phyloP scores from a whole-genome alignment of 225 moss, liverwort and hornwort genomes.

The Ulota crispa region DNA sequence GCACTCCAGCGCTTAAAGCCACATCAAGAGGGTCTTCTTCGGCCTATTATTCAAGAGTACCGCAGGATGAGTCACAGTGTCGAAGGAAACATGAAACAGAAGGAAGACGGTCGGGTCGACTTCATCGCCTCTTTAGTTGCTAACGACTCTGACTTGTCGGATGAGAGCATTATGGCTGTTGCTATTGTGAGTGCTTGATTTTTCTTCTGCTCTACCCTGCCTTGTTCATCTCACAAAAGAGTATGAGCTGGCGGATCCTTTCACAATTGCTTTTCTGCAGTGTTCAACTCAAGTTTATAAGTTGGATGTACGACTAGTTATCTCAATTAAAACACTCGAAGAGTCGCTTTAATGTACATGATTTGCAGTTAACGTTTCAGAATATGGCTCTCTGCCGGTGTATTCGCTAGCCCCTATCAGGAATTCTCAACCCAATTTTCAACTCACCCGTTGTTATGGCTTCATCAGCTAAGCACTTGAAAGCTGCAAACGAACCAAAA shows the following conservation, averaged over 20 bases:
- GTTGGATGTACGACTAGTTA: not conserved
- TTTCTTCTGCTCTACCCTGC: not conserved
- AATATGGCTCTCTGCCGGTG: not conserved
- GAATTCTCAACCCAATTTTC: not conserved
- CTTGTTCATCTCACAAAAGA: slow-evolving; percentile 3
- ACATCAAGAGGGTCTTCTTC: slow-evolving; percentile 43
- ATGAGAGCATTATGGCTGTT: slow-evolving; percentile 54
- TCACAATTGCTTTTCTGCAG: slow-evolving; percentile 6
- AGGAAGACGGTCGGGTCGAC: slow-evolving; percentile 46
- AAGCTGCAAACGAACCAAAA: slow-evolving; percentile 16
- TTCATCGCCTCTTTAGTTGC: slow-evolving; percentile 54
- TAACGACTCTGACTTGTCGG: slow-evolving; percentile 41
- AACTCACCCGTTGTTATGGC: not conserved
- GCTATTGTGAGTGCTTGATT: slow-evolving; percentile 46
- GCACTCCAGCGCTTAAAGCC: slow-evolving; percentile 37
- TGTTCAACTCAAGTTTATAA: not conserved
- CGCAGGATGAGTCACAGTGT: slow-evolving; percentile 33
- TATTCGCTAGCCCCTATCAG: slow-evolving; percentile 3
- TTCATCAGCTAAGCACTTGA: slow-evolving; percentile 10
- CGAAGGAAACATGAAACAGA: slow-evolving; percentile 47
- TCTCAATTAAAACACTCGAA: not conserved
- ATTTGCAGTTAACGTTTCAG: not conserved
- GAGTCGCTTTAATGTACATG: not conserved
- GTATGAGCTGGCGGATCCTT: not conserved
- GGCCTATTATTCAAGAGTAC: slow-evolving; percentile 46